These are phyloP conservation scores for Astrocystis sublimbata DNA, from an alignment of 495 filamentous ascomycete genomes.

Conservation along the genomic window DNA sequence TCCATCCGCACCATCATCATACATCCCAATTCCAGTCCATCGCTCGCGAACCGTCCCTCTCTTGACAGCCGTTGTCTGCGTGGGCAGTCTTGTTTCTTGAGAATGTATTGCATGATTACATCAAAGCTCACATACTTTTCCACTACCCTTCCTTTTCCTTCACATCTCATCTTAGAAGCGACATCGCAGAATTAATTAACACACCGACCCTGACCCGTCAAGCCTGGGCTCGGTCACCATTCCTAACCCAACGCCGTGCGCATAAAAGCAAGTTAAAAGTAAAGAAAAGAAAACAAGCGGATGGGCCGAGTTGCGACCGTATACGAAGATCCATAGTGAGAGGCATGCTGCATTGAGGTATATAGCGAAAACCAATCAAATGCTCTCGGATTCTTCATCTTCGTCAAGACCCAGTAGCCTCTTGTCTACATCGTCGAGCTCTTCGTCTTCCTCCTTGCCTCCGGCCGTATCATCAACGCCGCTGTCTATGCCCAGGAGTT, in stretches of 20 bases:
- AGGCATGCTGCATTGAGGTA: not conserved
- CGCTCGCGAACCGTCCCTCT: too few relatives aligned
- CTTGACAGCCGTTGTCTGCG: not conserved
- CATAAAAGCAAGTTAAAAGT: too few relatives aligned
- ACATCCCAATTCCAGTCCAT: too few relatives aligned
- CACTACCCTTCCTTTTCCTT: too few relatives aligned
- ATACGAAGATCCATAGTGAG: not conserved
- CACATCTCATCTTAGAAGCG: not conserved
- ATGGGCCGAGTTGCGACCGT: not conserved
- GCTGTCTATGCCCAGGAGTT: constrained; percentile 48
- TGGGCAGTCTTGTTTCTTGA: not conserved
- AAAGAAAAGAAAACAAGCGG: constrained; percentile 3
- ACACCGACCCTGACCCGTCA: not conserved
- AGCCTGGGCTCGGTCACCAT: constrained; percentile 1
- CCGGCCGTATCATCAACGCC: constrained; percentile 37
- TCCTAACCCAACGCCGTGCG: constrained; percentile 16
- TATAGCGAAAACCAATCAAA: constrained; percentile 11
- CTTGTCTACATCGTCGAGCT: constrained; percentile 57
- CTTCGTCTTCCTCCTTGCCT: constrained; percentile 43
- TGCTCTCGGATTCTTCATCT: constrained; percentile 36
- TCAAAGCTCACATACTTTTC: not conserved
- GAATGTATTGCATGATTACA: constrained; percentile 9
- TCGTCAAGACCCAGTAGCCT: constrained; percentile 49
- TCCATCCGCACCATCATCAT: not conserved
- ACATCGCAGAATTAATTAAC: too few relatives aligned